Conservation (phyloP, 805 yeast genomes). For the Alloascoidea hylecoeti region DNA sequence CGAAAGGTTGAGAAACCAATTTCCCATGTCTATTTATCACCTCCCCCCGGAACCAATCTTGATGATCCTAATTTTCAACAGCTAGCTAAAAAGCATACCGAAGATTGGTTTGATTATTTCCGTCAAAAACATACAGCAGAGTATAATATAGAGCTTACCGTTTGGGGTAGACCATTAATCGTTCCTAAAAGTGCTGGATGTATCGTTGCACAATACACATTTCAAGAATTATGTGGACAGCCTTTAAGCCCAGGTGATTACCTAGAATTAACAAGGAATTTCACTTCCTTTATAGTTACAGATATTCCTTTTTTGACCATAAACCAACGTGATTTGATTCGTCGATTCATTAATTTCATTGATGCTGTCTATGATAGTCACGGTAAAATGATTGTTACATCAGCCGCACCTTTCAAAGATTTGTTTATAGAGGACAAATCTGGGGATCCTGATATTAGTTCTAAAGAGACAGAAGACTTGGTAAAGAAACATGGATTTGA, state of each 20-base stretch:
- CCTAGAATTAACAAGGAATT: constrained; percentile 63
- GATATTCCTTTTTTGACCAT: constrained; percentile 83
- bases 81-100: constrained; percentile 46
- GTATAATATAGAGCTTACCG: constrained; percentile 25
- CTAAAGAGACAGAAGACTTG: constrained; percentile 20
- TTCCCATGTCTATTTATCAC: constrained; percentile 65
- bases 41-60: constrained; percentile 48
- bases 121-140: constrained; percentile 38
- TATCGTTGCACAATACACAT: constrained; percentile 79
- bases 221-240: constrained; percentile 72
- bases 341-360: constrained; percentile 86
- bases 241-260: constrained; percentile 94
- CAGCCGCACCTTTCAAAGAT: constrained; percentile 72
- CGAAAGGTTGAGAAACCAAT: constrained; percentile 77
- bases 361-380: constrained; percentile 94
- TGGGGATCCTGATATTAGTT: constrained; percentile 21
- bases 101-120: constrained; percentile 71
- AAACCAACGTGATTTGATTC: constrained; percentile 66
- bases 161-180: constrained; percentile 79
- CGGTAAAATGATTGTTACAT: constrained; percentile 77
- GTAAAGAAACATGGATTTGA: constrained; percentile 70
- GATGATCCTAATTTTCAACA: constrained; percentile 32
- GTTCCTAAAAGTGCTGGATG: constrained; percentile 73
- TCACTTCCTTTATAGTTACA: constrained; percentile 71
- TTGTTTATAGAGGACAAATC: constrained; percentile 54